These are phyloP conservation scores for Friedmanniomyces simplex DNA, from an alignment of 495 filamentous ascomycete genomes.

Conservation along the genomic window DNA sequence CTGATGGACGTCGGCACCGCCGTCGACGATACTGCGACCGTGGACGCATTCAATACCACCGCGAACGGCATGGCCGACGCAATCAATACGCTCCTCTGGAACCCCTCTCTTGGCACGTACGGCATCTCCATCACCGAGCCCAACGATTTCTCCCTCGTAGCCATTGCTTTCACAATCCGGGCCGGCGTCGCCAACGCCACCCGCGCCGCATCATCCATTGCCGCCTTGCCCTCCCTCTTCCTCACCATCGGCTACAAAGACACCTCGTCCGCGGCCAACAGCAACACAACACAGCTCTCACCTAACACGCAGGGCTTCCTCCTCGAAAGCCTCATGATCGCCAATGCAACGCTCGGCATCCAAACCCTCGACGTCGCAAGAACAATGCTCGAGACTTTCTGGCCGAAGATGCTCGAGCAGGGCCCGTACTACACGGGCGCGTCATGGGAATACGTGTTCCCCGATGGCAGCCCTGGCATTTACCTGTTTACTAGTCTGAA, in stretches of 20 bases:
- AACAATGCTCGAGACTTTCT: constrained; percentile 26
- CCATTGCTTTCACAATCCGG: constrained; percentile 26
- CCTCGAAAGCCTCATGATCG: constrained; percentile 19
- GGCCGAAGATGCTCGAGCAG: constrained; percentile 29
- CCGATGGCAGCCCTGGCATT: constrained; percentile 29
- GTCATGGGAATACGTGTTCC: constrained; percentile 33
- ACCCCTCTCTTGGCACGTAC: constrained; percentile 22
- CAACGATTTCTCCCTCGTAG: constrained; percentile 20
- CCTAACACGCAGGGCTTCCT: constrained; percentile 28
- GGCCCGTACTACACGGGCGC: constrained; percentile 30
- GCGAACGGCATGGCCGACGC: constrained; percentile 8
- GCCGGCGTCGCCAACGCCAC: constrained; percentile 24
- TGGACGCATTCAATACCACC: background rate
- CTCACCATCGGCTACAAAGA: constrained; percentile 20
- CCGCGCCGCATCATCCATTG: constrained; percentile 11
- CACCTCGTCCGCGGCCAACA: constrained; percentile 6
- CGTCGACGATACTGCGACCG: background rate
- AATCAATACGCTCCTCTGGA: constrained; percentile 29
- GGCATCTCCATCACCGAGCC: constrained; percentile 13
- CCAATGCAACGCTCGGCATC: constrained; percentile 10
- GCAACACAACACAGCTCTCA: constrained; percentile 19
- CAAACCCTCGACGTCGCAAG: background rate
- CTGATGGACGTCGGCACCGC: constrained; percentile 9
- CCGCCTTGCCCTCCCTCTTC: constrained; percentile 1
- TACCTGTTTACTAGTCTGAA: constrained; percentile 30